Conservation (phyloP, 768 basidiomycete species). For the Udeniomyces megalosporus region DNA sequence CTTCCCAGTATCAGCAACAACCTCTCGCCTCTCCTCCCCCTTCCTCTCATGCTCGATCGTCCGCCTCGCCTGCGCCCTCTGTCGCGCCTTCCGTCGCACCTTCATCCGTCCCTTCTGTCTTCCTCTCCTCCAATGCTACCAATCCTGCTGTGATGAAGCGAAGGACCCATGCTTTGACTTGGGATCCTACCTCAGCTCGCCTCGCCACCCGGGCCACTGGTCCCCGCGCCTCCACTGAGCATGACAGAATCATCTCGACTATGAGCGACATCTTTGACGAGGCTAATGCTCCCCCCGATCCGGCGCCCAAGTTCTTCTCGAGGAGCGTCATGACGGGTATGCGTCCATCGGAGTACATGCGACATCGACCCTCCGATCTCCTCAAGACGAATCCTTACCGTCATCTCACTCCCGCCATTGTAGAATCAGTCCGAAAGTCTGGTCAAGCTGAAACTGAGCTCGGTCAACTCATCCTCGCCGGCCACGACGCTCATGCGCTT, state of each 20-base stretch:
- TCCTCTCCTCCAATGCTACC: no score
- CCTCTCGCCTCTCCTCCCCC: neutral
- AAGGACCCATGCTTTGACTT: neutral
- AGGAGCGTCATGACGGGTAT: neutral
- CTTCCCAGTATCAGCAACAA: neutral
- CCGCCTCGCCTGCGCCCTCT: neutral
- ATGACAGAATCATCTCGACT: neutral
- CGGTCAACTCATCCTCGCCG: constrained; percentile 1
- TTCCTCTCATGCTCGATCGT: neutral
- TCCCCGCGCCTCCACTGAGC: neutral
- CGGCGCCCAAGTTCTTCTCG: neutral
- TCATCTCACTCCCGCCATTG: constrained; percentile 4
- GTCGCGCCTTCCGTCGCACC: neutral
- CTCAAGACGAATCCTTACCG: neutral
- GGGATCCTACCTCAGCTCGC: neutral
- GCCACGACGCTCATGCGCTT: neutral
- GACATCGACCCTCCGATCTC: neutral
- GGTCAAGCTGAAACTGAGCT: neutral
- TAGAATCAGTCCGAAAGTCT: neutral
- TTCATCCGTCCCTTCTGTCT: neutral
- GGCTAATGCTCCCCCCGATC: neutral
- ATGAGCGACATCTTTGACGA: neutral
- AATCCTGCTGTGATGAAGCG: no score
- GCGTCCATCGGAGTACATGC: constrained; percentile 12
- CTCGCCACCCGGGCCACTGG: neutral